These are phyloP conservation scores for Talaromyces sp. DNA, from an alignment of 2,329 filamentous ascomycete species.

Conservation along the genomic window DNA sequence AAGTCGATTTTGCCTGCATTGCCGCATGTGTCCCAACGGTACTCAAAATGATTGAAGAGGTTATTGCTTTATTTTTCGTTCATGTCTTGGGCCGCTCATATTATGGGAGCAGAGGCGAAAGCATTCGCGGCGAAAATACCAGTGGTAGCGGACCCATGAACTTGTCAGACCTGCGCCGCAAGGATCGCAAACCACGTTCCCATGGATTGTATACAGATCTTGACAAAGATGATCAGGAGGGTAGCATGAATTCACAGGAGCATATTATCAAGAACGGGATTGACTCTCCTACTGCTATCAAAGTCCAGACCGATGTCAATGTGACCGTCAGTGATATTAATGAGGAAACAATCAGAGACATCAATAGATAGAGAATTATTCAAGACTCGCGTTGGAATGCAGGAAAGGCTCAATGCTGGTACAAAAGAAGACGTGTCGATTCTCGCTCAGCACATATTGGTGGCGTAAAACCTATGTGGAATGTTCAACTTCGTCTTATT, in stretches of 20 bases:
- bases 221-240: neutral
- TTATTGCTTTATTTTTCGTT: neutral
- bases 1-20: slow-evolving; percentile 14
- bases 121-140: neutral
- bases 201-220: neutral
- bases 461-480: no score
- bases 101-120: neutral
- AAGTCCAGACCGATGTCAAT: neutral
- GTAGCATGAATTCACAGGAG: slow-evolving; percentile 11
- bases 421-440: neutral
- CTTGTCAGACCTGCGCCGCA: neutral
- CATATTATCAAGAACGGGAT: neutral
- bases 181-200: neutral
- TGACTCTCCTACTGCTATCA: neutral
- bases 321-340: neutral
- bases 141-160: neutral
- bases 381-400: neutral
- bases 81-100: neutral
- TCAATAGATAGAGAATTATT: neutral
- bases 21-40: slow-evolving; percentile 8
- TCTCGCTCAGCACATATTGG: no score
- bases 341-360: neutral
- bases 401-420: neutral
- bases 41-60: slow-evolving; percentile 6
- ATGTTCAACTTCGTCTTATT: no score